phyloP scores from a whole-genome alignment of 345 rosid genomes.

The Ceriops tagal region DNA sequence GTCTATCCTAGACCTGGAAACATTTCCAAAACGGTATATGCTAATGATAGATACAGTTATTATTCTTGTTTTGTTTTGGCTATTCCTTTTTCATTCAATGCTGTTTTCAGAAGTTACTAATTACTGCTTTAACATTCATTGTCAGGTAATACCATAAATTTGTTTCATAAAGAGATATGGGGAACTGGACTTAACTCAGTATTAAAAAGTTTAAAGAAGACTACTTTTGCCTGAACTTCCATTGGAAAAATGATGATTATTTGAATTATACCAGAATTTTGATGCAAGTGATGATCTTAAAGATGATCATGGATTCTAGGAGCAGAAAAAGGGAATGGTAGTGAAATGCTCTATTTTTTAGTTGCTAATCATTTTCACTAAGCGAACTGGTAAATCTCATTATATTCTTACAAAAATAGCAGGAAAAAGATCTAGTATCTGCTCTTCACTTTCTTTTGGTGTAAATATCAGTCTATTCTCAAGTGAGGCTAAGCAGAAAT shows the following conservation, averaged over 20 bases:
- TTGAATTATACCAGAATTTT: too few species aligned
- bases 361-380: too few species aligned
- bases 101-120: background rate
- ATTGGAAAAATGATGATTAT: too few species aligned
- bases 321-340: too few species aligned
- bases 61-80: background rate
- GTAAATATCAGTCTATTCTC: background rate
- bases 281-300: too few species aligned
- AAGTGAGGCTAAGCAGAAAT: background rate
- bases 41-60: background rate
- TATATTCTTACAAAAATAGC: too few species aligned
- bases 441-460: background rate
- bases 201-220: background rate
- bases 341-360: too few species aligned
- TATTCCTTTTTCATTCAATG: background rate
- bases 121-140: background rate
- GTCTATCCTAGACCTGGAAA: conserved; percentile 83
- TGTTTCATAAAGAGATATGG: background rate
- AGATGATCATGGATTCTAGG: too few species aligned
- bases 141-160: conserved; percentile 1
- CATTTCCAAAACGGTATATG: conserved; percentile 71
- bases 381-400: too few species aligned
- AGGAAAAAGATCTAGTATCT: background rate
- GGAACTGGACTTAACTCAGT: background rate
- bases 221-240: too few species aligned